Evolutionary conservation across 2,329 filamentous ascomycete species (phyloP), one percentile per base, ranked within the genome.

Genomic region (Monosporascus sp.): DNA sequence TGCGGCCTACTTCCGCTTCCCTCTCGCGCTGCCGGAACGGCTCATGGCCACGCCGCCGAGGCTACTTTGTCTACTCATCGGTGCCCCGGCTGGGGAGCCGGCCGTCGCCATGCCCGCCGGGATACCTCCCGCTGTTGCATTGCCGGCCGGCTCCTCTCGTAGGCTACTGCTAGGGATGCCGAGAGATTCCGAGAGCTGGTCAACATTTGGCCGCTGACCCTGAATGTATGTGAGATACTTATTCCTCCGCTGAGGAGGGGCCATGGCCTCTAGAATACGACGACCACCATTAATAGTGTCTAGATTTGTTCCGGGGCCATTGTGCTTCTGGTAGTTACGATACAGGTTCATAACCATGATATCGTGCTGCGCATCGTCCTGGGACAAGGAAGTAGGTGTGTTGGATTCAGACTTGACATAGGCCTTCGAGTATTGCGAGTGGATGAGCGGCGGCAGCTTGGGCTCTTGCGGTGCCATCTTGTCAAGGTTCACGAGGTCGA

Each of bases 401-500:
- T 82, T 84, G 56, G 79, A 78, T 55, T 84, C 81, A 14, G 74
- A 71, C 47, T 76, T 74, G 45, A 77, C 73, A 55, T 81, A 80
- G 15, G 78, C 76, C 71, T 83, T 84, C 55, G 81, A 78, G 58
- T 84, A 84, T 51, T 80, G 80, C 51, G 77, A 76, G 41, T 80
- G 79, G 41, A 81, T 77, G 8, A 78, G 72, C 0, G 80, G 78
- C 9, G 81, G 81, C 65, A 85, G 76, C 69, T 80, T 83, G 49
- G 81, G 79, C 63, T 84, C 81, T 35, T 78, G 75, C 3, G 73
- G 73, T 45, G 78, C 72, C 58, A 84, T 73, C 55, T 81, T 75
- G 57, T 83, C 79, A 44, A 86, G 73, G 62, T 83, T 85, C 47
- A 80, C 79, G 28, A 82, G 72, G 61, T 83, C 80, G 57, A 85